Evolutionary conservation across 495 filamentous ascomycete genomes (phyloP).

Genomic region (Ascodesmis nigricans): DNA sequence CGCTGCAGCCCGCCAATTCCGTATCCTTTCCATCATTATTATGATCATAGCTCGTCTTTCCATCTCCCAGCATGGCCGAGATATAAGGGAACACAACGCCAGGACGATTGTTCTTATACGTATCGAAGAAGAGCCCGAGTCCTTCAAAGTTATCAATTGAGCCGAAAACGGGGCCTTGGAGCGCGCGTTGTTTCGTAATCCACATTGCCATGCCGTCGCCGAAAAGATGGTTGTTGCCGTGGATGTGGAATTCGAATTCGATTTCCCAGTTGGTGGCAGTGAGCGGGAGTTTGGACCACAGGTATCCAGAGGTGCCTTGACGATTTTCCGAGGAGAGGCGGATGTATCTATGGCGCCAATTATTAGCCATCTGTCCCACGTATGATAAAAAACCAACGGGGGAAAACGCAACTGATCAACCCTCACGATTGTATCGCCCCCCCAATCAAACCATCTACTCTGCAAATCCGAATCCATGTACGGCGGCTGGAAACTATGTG

Average conservation of each 20-base stretch:
- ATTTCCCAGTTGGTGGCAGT: constrained; percentile 99
- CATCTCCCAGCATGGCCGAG: constrained; percentile 91
- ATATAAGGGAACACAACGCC: constrained; percentile 92
- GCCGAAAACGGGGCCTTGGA: constrained; percentile 70
- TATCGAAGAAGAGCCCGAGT: constrained; percentile 92
- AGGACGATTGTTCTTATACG: constrained; percentile 98
- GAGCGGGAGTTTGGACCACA: constrained; percentile 80
- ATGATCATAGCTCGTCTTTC: constrained; percentile 73
- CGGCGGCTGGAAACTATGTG: constrained; percentile 59
- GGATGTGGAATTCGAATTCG: constrained; percentile 84
- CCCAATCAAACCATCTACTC: constrained; percentile 98
- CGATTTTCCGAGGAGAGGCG: constrained; percentile 79
- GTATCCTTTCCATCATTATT: constrained; percentile 84
- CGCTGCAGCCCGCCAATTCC: constrained; percentile 78
- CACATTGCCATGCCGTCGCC: constrained; percentile 97
- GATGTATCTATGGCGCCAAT: constrained; percentile 41
- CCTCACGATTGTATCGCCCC: constrained; percentile 80
- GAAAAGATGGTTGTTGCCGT: constrained; percentile 62
- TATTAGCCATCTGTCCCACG: not conserved
- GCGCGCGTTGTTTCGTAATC: constrained; percentile 82
- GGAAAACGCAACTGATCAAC: constrained; percentile 52
- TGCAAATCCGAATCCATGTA: constrained; percentile 97
- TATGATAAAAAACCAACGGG: not conserved
- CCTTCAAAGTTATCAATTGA: constrained; percentile 76
- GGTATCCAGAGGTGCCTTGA: constrained; percentile 76